Evolutionary conservation across 2,329 filamentous ascomycete species (phyloP), one percentile per base, ranked within the genome.

Genomic region (Pseudomassariella vexata): DNA sequence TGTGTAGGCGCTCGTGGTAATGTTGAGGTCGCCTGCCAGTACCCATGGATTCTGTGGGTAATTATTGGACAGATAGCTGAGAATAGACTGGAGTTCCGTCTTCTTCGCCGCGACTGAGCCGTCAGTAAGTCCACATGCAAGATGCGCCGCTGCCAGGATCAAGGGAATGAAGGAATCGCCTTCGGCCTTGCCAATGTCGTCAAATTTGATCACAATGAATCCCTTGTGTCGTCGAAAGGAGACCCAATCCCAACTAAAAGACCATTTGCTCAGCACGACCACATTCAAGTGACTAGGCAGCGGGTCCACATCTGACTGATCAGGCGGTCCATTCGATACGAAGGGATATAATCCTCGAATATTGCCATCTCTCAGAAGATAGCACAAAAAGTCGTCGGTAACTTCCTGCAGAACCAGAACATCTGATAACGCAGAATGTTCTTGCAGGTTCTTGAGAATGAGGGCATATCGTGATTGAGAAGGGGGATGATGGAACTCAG

Each of bases 11-110:
- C 79, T 83, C 1, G 76, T 79, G 6, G 70, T 61, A 16, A 82
- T 57, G 43, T 83, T 83, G 49, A 82, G 78, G 46, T 82, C 77
- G 3, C 79, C 79, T 0, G 72, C 70, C 14, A 84, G 44, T 4
- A 82, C 57, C 60, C 69, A 76, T 5, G 73, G 63, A 22, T 67
- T 62, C 0, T 52, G 34, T 2, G 55, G 40, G 28, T 73, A 68
- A 0, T 53, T 43, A 1, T 39, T 42, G 1, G 52, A 48, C 11
- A 82, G 42, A 46, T 77, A 54, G 6, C 50, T 49, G 2, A 71
- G 46, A 2, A 83, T 47, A 14, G 53, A 61, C 27, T 68, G 62
- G 10, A 82, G 48, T 42, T 83, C 77, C 1, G 57, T 53, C 40
- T 66, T 70, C 50, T 80, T 82, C 1, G 66, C 60, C 2, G 63